Base-by-base conservation (phyloP, 805 yeast genomes). In the Ogataea salicorniae region DNA sequence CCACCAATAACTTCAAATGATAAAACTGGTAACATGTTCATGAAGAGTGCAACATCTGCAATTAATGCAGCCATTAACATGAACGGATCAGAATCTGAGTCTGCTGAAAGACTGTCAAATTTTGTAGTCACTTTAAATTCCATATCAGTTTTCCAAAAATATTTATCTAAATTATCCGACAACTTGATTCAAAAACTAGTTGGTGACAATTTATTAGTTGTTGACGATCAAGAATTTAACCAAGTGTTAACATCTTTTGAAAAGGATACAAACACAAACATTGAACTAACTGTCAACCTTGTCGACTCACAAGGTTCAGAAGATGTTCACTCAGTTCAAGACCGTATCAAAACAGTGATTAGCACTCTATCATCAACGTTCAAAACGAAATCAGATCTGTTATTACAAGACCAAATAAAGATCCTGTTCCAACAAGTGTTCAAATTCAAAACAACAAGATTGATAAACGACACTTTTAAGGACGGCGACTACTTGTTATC, bases 111-210 rank as follows among this genome's bases (percentile, higher is more conserved):
- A 48, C 63, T 87, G 15, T 74, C 79, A 33, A 78, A 77, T 15
- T 90, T 80, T 59, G 67, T 89, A 37, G 69, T 87, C 1, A 78
- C 84, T 49, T 69, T 90, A 49, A 91, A 92, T 64, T 83, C 95
- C 1, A 70, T 90, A 5, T 80, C 84, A 11, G 67, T 83, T 39
- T 81, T 86, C 22, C 74, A 77, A 20, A 73, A 70, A 7, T 86
- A 87, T 58, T 71, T 86, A 34, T 62, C 67, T 13, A 79, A 77
- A 48, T 65, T 87, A 36, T 54, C 81, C 9, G 67, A 63, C n/a
- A 76, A 77, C 41, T 52, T 78, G 36, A 59, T 61, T 16, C 48
- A 49, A 7, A 59, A 55, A 34, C 43, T 64, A 22, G 56, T 51
- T 7, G 45, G 47, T 14, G 67, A 64, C 37, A 62, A 63, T 34